Base-by-base conservation (phyloP, 2,329 filamentous ascomycete species). In the Epichloe sp. region DNA sequence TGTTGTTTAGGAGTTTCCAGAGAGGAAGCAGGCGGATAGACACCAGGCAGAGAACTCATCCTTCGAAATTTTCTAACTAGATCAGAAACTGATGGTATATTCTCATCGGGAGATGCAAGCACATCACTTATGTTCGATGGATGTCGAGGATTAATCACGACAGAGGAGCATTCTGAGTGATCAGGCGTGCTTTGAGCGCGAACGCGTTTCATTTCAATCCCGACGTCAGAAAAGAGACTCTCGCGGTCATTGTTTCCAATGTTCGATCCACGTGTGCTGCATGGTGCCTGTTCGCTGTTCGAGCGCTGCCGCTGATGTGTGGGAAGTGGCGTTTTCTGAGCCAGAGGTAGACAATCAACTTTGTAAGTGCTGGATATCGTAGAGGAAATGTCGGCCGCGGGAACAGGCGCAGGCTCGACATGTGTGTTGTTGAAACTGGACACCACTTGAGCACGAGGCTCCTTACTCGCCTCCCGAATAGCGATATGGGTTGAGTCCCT, bases 21-120 rank as follows among this genome's bases (percentile, higher is more conserved):
- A 37, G n/a, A n/a, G 10, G 31, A 35, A 5, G 23, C 44, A 36
- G 36, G 37, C 12, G 45, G 51, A 46, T 26, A 23, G 7, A 8
- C 26, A 21, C 46, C 52, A 31, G 53, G 53, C 40, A 44, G 21
- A n/a, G 54, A 55, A 35, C 52, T 54, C 56, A 61, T 55, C 5
- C 53, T 54, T 21, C 57, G 53, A 41, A 61, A 61, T 36, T 58
- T 60, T 31, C 48, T 58, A 21, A 61, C 59, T 6, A 61, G 56
- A 43, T 60, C 58, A 21, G 59, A 60, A 15, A 61, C 59, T 4
- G 59, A 61, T 38, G 55, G 52, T 14, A 55, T 49, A 12, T 47
- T 51, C 3, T 54, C 53, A n/a, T 53, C 51, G 5, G 38, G 36
- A 41, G 48, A 44, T 12, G n/a, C 40, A 5, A 47, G 40, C 10